Percentiles rank a stretch among this genome's conserved stretches.
Conservation (phyloP, 2,329 filamentous ascomycete species). For the Bipolaris victoriae region DNA sequence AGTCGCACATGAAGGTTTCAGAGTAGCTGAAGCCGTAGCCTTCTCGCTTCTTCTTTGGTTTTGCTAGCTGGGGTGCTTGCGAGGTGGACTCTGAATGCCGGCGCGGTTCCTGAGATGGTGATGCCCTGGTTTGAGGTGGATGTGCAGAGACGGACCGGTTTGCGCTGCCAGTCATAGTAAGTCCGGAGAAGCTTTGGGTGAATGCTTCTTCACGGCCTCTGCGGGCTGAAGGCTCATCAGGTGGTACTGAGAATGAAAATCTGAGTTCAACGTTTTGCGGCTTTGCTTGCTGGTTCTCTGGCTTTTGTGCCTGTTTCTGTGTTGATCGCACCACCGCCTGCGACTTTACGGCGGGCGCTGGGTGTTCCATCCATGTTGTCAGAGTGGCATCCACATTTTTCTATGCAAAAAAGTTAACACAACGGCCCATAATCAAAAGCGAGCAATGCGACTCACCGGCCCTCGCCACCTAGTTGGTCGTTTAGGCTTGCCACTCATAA, state of each 20-base stretch:
- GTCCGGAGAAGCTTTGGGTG: slow-evolving; percentile 14
- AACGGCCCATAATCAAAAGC: neutral
- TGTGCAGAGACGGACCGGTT: neutral
- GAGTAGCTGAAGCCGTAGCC: slow-evolving; percentile 37
- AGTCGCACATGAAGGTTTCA: slow-evolving; percentile 29
- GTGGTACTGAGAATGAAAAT: slow-evolving; percentile 21
- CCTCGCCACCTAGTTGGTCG: slow-evolving; percentile 17
- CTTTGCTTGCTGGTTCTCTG: neutral
- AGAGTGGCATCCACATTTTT: neutral
- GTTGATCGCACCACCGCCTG: neutral
- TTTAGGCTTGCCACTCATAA: slow-evolving; percentile 4
- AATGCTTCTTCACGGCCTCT: neutral
- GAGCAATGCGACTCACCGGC: neutral
- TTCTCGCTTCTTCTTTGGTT: slow-evolving; percentile 27
- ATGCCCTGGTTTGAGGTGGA: neutral
- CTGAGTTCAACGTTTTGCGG: slow-evolving; percentile 20
- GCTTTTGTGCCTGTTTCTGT: neutral
- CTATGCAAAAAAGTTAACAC: neutral
- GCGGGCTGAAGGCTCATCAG: slow-evolving; percentile 1
- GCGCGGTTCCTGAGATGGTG: slow-evolving; percentile 1
- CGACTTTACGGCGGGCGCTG: neutral
- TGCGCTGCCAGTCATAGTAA: slow-evolving; percentile 2
- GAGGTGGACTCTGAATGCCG: slow-evolving; percentile 1
- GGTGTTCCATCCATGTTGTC: neutral
- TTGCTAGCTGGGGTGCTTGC: slow-evolving; percentile 14